Evolutionary conservation across 1,139 yeast genomes (phyloP).

Genomic region (Sugiyamaella castrensis): DNA sequence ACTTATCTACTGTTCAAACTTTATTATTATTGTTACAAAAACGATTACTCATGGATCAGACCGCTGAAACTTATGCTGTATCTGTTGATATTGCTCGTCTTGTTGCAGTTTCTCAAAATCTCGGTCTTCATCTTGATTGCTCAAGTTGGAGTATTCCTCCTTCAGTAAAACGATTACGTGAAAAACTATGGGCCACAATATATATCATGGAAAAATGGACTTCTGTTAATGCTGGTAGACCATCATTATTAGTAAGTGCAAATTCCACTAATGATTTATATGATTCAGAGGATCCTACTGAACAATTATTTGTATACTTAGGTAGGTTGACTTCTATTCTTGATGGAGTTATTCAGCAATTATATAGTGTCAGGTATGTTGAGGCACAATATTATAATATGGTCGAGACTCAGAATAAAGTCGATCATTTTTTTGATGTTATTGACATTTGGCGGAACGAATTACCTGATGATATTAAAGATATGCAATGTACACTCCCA

Average conservation of each 20-base stretch:
- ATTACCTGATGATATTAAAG: slow-evolving; percentile 33
- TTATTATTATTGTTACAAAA: slow-evolving; percentile 38
- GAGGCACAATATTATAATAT: slow-evolving; percentile 25
- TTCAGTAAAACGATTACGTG: slow-evolving; percentile 32
- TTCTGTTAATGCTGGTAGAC: slow-evolving; percentile 36
- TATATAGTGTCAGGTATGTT: slow-evolving; percentile 28
- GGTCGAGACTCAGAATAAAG: slow-evolving; percentile 21
- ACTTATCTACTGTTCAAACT: slow-evolving; percentile 46
- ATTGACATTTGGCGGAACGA: slow-evolving; percentile 32
- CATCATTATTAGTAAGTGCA: slow-evolving; percentile 29
- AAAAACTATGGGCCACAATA: slow-evolving; percentile 38
- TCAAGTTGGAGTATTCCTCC: slow-evolving; percentile 36
- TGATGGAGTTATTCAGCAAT: slow-evolving; percentile 30
- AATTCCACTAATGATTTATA: slow-evolving; percentile 30
- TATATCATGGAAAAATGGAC: slow-evolving; percentile 39
- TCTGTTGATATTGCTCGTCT: slow-evolving; percentile 34
- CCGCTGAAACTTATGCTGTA: slow-evolving; percentile 35
- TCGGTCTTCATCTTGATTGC: slow-evolving; percentile 40
- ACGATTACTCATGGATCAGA: slow-evolving; percentile 35
- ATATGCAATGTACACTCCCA: slow-evolving; percentile 28
- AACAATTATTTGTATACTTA: slow-evolving; percentile 35
- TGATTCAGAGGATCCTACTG: slow-evolving; percentile 33
- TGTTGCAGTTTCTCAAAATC: slow-evolving; percentile 34
- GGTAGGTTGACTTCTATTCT: slow-evolving; percentile 33
- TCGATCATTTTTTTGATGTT: slow-evolving; percentile 26